These are phyloP conservation scores for Solanum sejunctum DNA, from an alignment of 257 asterid species.

Conservation along the genomic window DNA sequence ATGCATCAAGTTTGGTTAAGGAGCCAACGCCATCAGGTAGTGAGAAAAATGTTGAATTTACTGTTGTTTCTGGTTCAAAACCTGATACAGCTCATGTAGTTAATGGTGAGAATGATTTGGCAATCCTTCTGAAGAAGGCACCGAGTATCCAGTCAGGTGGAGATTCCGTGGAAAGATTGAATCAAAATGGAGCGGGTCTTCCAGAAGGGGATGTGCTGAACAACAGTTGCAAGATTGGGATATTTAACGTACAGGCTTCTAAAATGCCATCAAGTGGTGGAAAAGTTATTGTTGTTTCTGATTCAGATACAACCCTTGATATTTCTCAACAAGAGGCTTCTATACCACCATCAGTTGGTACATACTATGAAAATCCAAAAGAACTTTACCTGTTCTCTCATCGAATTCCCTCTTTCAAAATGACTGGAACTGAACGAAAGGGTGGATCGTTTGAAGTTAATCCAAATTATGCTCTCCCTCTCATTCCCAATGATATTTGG, in stretches of 20 bases:
- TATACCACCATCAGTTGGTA: neutral
- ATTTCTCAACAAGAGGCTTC: no score
- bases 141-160: slow-evolving; percentile 10
- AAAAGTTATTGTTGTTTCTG: slow-evolving; percentile 26
- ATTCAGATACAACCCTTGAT: neutral
- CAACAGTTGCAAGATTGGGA: neutral
- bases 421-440: slow-evolving; percentile 44
- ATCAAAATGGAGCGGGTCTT: slow-evolving; percentile 6
- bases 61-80: slow-evolving; percentile 25
- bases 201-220: slow-evolving; percentile 10
- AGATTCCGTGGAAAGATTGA: neutral
- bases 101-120: slow-evolving; percentile 25
- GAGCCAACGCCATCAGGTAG: neutral
- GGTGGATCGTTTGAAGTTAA: slow-evolving; percentile 81
- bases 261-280: neutral
- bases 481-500: neutral
- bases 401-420: slow-evolving; percentile 25
- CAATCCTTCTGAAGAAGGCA: slow-evolving; percentile 18
- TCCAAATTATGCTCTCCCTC: slow-evolving; percentile 11
- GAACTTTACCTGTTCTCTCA: slow-evolving; percentile 54
- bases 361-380: slow-evolving; percentile 16
- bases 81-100: neutral
- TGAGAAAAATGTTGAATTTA: slow-evolving; percentile 12
- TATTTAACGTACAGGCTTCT: neutral
- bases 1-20: neutral